phyloP scores from a whole-genome alignment of 2,329 filamentous ascomycete species.

The Sporothrix variecibatus region DNA sequence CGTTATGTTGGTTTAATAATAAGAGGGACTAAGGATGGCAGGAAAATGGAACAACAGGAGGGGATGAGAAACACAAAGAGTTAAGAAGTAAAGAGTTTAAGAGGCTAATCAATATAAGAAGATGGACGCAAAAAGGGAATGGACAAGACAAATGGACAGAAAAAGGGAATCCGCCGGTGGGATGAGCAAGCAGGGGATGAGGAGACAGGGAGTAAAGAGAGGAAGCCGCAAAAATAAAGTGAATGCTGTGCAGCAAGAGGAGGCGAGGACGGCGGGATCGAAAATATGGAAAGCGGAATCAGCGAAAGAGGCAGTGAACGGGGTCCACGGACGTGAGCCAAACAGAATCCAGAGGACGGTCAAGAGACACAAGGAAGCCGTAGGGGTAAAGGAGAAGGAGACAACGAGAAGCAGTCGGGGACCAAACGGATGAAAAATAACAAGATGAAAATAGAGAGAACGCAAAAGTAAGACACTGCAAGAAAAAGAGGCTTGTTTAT shows the following conservation, averaged over 20 bases:
- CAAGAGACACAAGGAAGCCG: constrained; percentile 3
- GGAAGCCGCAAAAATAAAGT: neutral
- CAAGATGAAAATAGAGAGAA: neutral
- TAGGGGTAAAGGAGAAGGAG: neutral
- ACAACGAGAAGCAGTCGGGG: neutral
- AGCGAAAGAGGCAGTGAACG: neutral
- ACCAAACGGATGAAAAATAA: neutral
- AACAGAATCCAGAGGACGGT: neutral
- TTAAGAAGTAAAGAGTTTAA: neutral
- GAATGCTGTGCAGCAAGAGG: constrained; percentile 4
- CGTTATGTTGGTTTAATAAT: neutral
- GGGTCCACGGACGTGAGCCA: neutral
- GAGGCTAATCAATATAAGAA: neutral
- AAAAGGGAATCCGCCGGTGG: neutral
- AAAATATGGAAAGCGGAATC: neutral
- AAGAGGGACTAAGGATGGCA: neutral
- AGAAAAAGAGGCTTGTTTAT: constrained; percentile 5
- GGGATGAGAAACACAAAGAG: neutral
- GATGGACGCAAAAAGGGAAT: neutral
- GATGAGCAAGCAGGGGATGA: neutral
- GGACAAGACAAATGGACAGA: neutral
- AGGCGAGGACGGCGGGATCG: constrained; percentile 7
- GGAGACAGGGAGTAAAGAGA: neutral
- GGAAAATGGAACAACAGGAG: neutral
- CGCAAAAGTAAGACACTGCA: constrained; percentile 11